phyloP scores from a whole-genome alignment of 148 eudicot genomes.

The Rhododendron vialii region DNA sequence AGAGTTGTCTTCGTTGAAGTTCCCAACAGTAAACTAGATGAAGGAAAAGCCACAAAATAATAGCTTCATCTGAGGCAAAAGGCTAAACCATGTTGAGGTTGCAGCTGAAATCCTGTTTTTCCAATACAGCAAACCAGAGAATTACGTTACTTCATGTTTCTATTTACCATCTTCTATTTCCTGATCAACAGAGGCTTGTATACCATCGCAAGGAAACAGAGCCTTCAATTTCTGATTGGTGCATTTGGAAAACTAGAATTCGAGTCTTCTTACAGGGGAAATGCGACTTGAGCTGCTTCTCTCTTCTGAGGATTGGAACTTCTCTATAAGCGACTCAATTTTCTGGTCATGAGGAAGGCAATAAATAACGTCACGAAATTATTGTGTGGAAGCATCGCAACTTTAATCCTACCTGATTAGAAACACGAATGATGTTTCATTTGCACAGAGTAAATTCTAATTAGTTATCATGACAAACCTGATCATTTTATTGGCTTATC shows the following conservation, averaged over 20 bases:
- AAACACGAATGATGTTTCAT: background rate
- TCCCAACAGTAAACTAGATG: background rate
- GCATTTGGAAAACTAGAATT: background rate
- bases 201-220: background rate
- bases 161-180: background rate
- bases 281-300: background rate
- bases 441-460: background rate
- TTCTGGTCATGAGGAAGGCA: constrained; percentile 42
- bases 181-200: background rate
- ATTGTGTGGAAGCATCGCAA: background rate
- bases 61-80: background rate
- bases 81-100: background rate
- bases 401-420: background rate
- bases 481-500: too few relatives aligned
- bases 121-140: background rate
- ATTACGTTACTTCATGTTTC: background rate
- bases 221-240: background rate
- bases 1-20: background rate
- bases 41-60: background rate
- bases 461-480: too few relatives aligned
- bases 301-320: constrained; percentile 29
- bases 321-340: constrained; percentile 62
- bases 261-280: background rate
- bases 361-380: background rate
- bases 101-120: background rate